A percentile compares a stretch with the other conserved stretches of the same genome.
These are phyloP conservation scores for Metarhizium humberi DNA, from an alignment of 2,329 filamentous ascomycete genomes.

Conservation along the genomic window DNA sequence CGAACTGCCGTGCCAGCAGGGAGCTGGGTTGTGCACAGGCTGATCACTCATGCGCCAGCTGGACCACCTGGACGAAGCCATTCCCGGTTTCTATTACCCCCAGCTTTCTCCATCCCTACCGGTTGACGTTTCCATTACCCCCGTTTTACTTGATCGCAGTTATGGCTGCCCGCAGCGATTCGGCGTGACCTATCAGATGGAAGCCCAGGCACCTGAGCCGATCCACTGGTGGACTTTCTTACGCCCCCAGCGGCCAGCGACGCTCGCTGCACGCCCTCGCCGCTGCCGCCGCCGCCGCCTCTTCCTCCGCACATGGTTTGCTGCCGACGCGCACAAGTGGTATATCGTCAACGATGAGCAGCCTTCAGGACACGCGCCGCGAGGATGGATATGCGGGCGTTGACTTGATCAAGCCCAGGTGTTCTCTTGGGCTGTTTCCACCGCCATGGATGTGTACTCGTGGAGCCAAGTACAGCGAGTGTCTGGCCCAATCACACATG, in stretches of 20 bases:
- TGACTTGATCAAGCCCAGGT: background rate
- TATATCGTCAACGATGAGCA: background rate
- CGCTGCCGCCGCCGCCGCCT: background rate
- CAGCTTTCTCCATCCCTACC: slow-evolving; percentile 18
- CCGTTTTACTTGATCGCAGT: slow-evolving; percentile 27
- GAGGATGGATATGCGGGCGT: background rate
- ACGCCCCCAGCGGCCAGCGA: background rate
- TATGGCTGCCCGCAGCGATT: background rate
- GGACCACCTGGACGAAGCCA: background rate
- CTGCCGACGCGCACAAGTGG: background rate
- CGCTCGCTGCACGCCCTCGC: background rate
- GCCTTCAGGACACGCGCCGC: background rate
- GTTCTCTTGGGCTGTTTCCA: no score
- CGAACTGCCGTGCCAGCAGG: background rate
- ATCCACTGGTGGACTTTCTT: background rate
- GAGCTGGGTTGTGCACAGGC: background rate
- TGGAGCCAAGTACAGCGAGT: no score
- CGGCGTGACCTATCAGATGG: background rate
- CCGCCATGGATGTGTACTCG: no score
- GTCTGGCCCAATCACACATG: no score
- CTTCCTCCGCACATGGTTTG: background rate
- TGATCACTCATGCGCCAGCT: background rate
- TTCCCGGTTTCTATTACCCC: slow-evolving; percentile 25
- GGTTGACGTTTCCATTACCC: slow-evolving; percentile 24
- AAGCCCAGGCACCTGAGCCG: background rate